A percentile compares a stretch with the other conserved stretches of the same genome.
These are phyloP conservation scores for Pichia ethanolica DNA, from an alignment of 805 yeast genomes.

Conservation along the genomic window DNA sequence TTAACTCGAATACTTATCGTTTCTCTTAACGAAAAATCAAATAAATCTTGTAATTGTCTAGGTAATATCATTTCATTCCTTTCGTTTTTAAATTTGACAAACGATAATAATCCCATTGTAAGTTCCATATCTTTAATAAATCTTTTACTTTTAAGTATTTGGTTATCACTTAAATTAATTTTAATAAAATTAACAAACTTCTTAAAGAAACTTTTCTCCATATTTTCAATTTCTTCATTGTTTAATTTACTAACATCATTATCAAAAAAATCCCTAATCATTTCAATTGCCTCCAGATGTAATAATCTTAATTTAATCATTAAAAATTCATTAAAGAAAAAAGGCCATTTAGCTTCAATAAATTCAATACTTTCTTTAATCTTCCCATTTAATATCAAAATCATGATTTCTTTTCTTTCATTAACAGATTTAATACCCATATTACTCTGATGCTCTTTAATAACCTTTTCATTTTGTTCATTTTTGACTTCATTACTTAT, in stretches of 20 bases:
- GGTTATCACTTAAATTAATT: slow-evolving; percentile 34
- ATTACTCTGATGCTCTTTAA: background rate
- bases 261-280: slow-evolving; percentile 51
- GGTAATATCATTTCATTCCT: slow-evolving; percentile 39
- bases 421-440: slow-evolving; percentile 44
- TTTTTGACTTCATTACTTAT: too few relatives aligned
- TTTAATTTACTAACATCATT: background rate
- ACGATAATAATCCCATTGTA: slow-evolving; percentile 73
- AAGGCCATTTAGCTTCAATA: slow-evolving; percentile 56
- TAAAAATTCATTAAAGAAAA: slow-evolving; percentile 54
- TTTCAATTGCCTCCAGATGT: slow-evolving; percentile 69
- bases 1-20: slow-evolving; percentile 69
- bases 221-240: slow-evolving; percentile 4
- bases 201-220: slow-evolving; percentile 36
- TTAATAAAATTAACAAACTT: slow-evolving; percentile 52
- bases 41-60: slow-evolving; percentile 42
- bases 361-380: slow-evolving; percentile 51
- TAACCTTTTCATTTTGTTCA: too few relatives aligned
- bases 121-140: slow-evolving; percentile 69
- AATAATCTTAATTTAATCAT: slow-evolving; percentile 65
- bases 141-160: slow-evolving; percentile 34
- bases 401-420: slow-evolving; percentile 46
- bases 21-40: slow-evolving; percentile 52
- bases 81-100: slow-evolving; percentile 23
- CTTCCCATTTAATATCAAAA: slow-evolving; percentile 48